Evolutionary conservation across 345 rosid species (phyloP), one percentile per base, ranked within the genome.

Genomic region (Fremontodendron californicum): DNA sequence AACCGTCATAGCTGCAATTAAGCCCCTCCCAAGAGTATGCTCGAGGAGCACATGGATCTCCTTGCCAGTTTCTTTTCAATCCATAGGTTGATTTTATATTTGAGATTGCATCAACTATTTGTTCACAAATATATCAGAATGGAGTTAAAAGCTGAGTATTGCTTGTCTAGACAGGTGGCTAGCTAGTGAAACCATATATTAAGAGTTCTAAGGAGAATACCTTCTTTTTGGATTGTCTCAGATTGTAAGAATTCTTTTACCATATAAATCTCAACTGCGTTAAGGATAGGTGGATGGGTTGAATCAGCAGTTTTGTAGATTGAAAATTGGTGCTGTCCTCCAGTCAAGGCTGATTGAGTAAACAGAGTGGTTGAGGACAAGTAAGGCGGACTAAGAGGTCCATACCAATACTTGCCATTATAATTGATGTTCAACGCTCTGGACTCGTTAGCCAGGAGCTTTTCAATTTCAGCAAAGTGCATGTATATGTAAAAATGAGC

Each of bases 1-100:
- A 35, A 21, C 1, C 76, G 25, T 35, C 18, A 21, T 79, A 71
- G 80, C 65, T 75, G 77, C 87, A 82, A 76, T 66, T 62, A 35
- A 86, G 71, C 6, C 84, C 86, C 10, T 76, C 58, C 89, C 86
- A 86, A 4, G 40, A 35, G 33, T 39, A 82, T 4, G 2, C 62
- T 46, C 23, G 64, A 21, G 89, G 87, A 21, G 61, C 75, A 82
- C 89, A 84, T 37, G 87, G 89, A 76, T 86, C 89, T 75, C 89
- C 86, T 82, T 86, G 84, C 87, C 79, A 84, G 25, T 78, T 77
- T 69, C 65, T 84, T 18, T 55, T 76, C 18, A 84, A 23, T 27
- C 64, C 58, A 64, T 86, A 78, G 0, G n/a, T 16, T 58, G 81
- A 68, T 73, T 78, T 78, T 55, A 86, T 78, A 18, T 81, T 73